These are phyloP conservation scores for Fragaria ananassa DNA, from an alignment of 306 rosid genomes.

Conservation along the genomic window DNA sequence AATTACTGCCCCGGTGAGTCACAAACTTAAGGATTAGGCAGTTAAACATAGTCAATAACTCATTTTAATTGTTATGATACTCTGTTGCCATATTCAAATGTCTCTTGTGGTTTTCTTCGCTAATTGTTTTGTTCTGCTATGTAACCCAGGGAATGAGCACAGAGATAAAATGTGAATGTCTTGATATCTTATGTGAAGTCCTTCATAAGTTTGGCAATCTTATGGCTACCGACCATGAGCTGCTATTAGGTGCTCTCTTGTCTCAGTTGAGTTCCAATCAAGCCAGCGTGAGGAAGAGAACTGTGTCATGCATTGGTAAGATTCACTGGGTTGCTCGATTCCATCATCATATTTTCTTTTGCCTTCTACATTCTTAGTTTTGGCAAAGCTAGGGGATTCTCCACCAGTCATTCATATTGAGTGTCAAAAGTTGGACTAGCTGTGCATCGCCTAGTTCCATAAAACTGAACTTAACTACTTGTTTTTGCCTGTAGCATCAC, in stretches of 20 bases:
- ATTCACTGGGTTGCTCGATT: not conserved
- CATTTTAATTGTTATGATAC: not conserved
- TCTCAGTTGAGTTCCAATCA: conserved; percentile 88
- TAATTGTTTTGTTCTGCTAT: conserved; percentile 17
- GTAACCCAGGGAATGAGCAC: conserved; percentile 61
- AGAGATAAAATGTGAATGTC: conserved; percentile 88
- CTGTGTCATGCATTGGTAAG: conserved; percentile 89
- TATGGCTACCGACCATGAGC: conserved; percentile 74
- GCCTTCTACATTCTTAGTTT: not conserved
- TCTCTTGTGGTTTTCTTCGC: conserved; percentile 10
- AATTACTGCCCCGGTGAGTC: conserved; percentile 75
- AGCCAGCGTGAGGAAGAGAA: conserved; percentile 83
- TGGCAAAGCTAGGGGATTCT: not conserved
- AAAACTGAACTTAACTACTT: conserved; percentile 13
- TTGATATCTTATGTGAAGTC: conserved; percentile 82
- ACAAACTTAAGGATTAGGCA: not conserved
- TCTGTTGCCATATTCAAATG: not conserved
- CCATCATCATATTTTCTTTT: not conserved
- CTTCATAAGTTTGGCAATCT: conserved; percentile 90
- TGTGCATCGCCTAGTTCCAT: not conserved
- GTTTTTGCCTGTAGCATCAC: conserved; percentile 64
- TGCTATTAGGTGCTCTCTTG: conserved; percentile 67
- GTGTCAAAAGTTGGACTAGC: not conserved
- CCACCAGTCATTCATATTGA: not conserved
- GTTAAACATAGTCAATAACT: not conserved